A percentile compares a stretch with the other conserved stretches of the same genome.
Conservation (phyloP, 2,329 filamentous ascomycete genomes). For the Fusarium lateritium region DNA sequence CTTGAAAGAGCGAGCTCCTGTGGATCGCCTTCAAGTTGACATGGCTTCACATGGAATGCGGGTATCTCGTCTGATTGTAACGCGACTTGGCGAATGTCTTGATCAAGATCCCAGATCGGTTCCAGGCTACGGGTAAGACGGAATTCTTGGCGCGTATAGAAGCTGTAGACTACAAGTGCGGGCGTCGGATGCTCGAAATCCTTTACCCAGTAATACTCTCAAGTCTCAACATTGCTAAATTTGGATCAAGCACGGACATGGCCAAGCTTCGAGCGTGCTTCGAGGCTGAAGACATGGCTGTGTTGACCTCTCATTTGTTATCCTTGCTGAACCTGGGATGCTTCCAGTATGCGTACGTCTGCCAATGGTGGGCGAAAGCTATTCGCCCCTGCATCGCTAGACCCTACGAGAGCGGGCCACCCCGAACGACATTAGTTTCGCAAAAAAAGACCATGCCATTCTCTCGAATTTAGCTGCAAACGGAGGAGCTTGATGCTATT, state of each 20-base stretch:
- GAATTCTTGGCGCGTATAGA: background rate
- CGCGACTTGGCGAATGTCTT: background rate
- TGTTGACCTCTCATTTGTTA: background rate
- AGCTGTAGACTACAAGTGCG: no score
- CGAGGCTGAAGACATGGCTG: no score
- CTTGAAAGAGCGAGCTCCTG: background rate
- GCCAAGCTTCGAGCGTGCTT: no score
- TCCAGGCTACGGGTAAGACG: background rate
- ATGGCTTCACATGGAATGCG: background rate
- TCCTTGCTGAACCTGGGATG: background rate
- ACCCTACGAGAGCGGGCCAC: no score
- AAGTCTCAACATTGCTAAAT: no score
- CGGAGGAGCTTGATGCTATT: no score
- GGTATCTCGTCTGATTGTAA: background rate
- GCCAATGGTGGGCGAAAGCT: background rate
- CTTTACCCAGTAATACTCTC: no score
- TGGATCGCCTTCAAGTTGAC: background rate
- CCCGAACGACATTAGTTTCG: background rate
- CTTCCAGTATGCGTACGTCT: background rate
- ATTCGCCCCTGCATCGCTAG: no score
- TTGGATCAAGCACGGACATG: no score
- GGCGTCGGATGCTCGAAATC: no score
- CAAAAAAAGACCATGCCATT: no score
- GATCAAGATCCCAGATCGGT: background rate
- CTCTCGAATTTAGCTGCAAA: no score